phyloP scores from a whole-genome alignment of 805 yeast genomes.

The Jamesozyma piceae region DNA sequence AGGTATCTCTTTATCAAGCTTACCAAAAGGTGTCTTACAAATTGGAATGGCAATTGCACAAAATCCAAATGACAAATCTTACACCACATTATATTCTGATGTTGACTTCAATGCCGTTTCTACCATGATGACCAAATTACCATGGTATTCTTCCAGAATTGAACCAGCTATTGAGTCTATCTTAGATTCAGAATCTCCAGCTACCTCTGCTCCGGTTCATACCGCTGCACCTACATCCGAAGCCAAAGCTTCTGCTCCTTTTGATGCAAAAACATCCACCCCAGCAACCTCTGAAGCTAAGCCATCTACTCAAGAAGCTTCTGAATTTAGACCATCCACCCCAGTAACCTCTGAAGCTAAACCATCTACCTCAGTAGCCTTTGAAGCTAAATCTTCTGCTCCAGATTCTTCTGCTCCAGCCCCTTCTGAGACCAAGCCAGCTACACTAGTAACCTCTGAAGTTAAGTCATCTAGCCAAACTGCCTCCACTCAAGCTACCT shows the following conservation, averaged over 20 bases:
- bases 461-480: background rate
- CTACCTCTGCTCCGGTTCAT: background rate
- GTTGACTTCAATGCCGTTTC: constrained; percentile 24
- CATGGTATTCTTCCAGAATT: constrained; percentile 30
- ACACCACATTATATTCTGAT: constrained; percentile 26
- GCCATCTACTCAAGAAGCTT: constrained; percentile 3
- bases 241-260: constrained; percentile 4
- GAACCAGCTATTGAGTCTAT: constrained; percentile 11
- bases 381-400: constrained; percentile 5
- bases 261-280: constrained; percentile 6
- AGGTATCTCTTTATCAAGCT: constrained; percentile 10
- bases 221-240: background rate
- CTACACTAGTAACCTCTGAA: background rate
- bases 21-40: constrained; percentile 19
- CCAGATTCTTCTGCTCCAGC: constrained; percentile 9
- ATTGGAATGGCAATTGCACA: constrained; percentile 20
- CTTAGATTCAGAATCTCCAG: constrained; percentile 3
- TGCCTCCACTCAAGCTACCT: constrained; percentile 4
- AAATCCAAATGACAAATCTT: constrained; percentile 27
- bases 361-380: constrained; percentile 2
- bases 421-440: constrained; percentile 4
- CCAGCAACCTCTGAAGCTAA: constrained; percentile 2
- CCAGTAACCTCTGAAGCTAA: constrained; percentile 3
- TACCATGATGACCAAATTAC: constrained; percentile 25
- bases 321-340: constrained; percentile 1